phyloP scores from a whole-genome alignment of 768 basidiomycete species.

The Kwoniella bestiolae region DNA sequence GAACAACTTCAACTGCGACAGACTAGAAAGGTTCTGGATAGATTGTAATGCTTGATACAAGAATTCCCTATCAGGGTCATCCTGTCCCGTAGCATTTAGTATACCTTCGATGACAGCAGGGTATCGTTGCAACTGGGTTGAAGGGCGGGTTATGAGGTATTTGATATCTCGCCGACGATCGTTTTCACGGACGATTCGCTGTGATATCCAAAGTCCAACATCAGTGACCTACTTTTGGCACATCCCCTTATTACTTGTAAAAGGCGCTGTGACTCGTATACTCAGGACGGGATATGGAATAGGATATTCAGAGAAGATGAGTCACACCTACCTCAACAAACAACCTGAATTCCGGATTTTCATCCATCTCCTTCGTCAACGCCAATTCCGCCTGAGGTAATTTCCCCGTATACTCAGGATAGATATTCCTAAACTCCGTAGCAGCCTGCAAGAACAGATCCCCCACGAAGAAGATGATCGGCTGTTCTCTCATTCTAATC shows the following conservation, averaged over 20 bases:
- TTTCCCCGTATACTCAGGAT: slow-evolving; percentile 73
- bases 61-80: slow-evolving; percentile 81
- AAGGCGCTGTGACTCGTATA: too few species aligned
- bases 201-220: slow-evolving; percentile 2
- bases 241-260: too few species aligned
- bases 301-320: too few species aligned
- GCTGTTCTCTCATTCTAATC: slow-evolving; percentile 85
- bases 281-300: too few species aligned
- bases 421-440: slow-evolving; percentile 81
- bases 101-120: slow-evolving; percentile 85
- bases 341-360: slow-evolving; percentile 76
- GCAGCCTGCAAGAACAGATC: slow-evolving; percentile 87
- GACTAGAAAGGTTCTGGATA: slow-evolving; percentile 77
- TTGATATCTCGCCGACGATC: slow-evolving; percentile 73
- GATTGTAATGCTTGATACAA: slow-evolving; percentile 80
- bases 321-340: slow-evolving; percentile 74
- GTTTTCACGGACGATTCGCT: slow-evolving; percentile 64
- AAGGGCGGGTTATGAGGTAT: slow-evolving; percentile 75
- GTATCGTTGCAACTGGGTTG: slow-evolving; percentile 81
- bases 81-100: slow-evolving; percentile 75
- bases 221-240: too few species aligned
- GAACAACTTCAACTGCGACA: slow-evolving; percentile 85
- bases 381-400: slow-evolving; percentile 83
- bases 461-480: slow-evolving; percentile 81
- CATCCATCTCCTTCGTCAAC: slow-evolving; percentile 81